These are phyloP conservation scores for Populus davidiana DNA, from an alignment of 345 rosid species.

Conservation along the genomic window DNA sequence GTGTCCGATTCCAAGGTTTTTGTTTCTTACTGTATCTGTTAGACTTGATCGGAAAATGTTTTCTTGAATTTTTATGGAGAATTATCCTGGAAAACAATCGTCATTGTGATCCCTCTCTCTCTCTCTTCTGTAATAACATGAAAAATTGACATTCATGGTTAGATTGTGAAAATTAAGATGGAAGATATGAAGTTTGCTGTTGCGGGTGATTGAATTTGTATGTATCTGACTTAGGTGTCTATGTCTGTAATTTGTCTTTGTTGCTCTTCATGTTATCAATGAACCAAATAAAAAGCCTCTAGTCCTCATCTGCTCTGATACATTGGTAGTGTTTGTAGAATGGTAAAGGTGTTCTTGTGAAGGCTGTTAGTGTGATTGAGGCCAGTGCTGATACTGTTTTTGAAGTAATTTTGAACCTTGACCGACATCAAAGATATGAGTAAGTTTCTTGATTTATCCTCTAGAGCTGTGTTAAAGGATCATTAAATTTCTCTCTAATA, in stretches of 20 bases:
- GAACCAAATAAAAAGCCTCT: not conserved
- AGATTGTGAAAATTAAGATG: not conserved
- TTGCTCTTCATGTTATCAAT: not conserved
- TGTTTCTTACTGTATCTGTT: not conserved
- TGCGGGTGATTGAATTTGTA: not conserved
- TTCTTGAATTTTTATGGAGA: not conserved
- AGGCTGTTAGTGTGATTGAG: conserved; percentile 85
- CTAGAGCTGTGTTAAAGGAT: conserved; percentile 11
- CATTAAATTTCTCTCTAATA: conserved; percentile 24
- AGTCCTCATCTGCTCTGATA: conserved; percentile 1
- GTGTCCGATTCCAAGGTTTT: conserved; percentile 75
- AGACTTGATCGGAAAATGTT: not conserved
- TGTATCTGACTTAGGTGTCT: not conserved
- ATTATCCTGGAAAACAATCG: not conserved
- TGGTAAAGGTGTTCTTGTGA: conserved; percentile 78
- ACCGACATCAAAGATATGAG: conserved; percentile 82
- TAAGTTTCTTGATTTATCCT: conserved; percentile 39
- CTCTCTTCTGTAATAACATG: not conserved
- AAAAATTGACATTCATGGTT: not conserved
- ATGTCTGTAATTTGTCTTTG: not conserved
- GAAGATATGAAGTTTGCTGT: not conserved
- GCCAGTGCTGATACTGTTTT: conserved; percentile 80
- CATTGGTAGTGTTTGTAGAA: conserved; percentile 38
- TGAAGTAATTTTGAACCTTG: conserved; percentile 72
- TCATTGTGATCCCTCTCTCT: not conserved